Evolutionary conservation across 2,329 filamentous ascomycete genomes (phyloP).

Genomic region (Ambrosiella xylebori): DNA sequence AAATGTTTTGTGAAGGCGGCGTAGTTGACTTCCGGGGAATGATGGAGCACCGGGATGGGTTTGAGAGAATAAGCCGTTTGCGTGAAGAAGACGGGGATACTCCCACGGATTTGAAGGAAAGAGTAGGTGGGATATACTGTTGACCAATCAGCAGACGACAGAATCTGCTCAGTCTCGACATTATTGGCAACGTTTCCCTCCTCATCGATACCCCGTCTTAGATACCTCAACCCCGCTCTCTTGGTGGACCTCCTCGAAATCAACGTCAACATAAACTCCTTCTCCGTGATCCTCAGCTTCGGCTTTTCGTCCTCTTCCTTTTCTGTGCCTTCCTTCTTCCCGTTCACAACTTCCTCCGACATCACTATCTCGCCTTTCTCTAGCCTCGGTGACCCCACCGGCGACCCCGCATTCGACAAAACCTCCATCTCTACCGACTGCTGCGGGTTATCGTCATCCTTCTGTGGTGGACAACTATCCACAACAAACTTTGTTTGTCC

Average conservation of each 20-base stretch:
- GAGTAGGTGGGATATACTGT: conserved; percentile 47
- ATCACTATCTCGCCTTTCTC: conserved; percentile 15
- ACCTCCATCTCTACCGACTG: conserved; percentile 31
- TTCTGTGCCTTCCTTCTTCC: conserved; percentile 4
- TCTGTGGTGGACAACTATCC: conserved; percentile 41
- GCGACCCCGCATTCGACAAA: conserved; percentile 18
- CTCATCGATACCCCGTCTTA: conserved; percentile 80
- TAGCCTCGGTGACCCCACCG: conserved; percentile 1
- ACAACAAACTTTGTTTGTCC: conserved; percentile 70
- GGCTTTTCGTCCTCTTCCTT: not conserved
- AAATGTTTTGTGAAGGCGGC: conserved; percentile 69
- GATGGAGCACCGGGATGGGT: conserved; percentile 64
- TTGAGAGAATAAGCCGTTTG: conserved; percentile 90
- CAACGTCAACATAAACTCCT: conserved; percentile 61
- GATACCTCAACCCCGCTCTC: conserved; percentile 73
- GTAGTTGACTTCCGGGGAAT: conserved; percentile 64
- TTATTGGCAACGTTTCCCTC: conserved; percentile 75
- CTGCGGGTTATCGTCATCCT: conserved; percentile 26
- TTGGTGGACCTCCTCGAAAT: conserved; percentile 81
- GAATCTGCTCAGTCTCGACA: conserved; percentile 88
- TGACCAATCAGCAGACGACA: conserved; percentile 51
- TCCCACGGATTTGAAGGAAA: conserved; percentile 75
- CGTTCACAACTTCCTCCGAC: not conserved
- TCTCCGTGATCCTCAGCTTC: conserved; percentile 23
- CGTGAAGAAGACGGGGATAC: conserved; percentile 87